Base-by-base conservation (phyloP, 768 basidiomycete genomes). In the Leccinum olivaceopallidum region DNA sequence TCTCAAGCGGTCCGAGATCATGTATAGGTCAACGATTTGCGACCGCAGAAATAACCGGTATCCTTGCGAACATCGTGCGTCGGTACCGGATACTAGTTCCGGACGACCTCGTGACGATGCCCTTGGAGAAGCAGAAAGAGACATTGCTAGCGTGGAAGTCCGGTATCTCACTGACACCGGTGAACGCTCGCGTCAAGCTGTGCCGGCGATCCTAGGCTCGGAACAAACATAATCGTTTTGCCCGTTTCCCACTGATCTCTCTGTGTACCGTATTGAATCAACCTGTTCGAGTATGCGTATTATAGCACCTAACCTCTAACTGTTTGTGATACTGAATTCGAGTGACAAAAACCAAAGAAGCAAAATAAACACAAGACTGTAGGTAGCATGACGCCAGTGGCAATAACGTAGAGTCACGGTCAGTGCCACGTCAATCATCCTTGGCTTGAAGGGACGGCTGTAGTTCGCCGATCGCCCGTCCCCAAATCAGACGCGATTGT, bases 11-110 rank as follows among this genome's bases (percentile, higher is more conserved):
- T 14, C 70, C 76, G 0, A 74, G 82, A 18, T 76, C 73, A 22
- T 83, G 83, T 62, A 78, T 84, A 39, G 83, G 83, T 0, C 79
- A 81, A 59, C 78, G 79, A 4, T 82, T 83, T 52, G 78, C 82
- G 1, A 62, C 77, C 6, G 71, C 77, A 4, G 79, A 82, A 63
- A 75, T 70, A 52, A 61, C 77, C 0, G 77, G 78, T 44, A 69
- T 81, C 57, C 69, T 84, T 36, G 78, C 83, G 9, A 75, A 73
- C 50, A 63, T 83, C 50, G 74, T 79, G 4, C 75, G 77, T 24
- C 72, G 62, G 34, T 83, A 81, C 65, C 68, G 76, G 58, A 69
- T 83, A 22, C 65, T 70, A 0, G 69, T 81, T 4, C 80, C 81
- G 0, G 70, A 72, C 2, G 70, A 79, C 47, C 62, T 82, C 36